These are phyloP conservation scores for Oryza officinalis DNA, from an alignment of 176 grass and related monocot genomes.

Conservation along the genomic window DNA sequence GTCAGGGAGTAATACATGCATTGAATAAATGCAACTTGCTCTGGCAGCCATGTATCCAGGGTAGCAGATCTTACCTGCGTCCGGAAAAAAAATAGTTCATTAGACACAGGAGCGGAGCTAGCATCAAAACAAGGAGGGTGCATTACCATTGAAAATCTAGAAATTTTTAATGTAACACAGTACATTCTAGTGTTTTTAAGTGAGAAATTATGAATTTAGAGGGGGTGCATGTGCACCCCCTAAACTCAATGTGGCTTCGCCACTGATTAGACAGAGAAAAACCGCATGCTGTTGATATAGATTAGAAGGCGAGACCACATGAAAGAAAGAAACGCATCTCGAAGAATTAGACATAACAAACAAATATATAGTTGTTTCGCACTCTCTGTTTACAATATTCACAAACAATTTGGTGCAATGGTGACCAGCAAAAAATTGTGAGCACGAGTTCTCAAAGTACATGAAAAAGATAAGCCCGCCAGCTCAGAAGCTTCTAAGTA, in stretches of 20 bases:
- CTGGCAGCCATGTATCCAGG: slow-evolving; percentile 96
- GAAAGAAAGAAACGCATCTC: background rate
- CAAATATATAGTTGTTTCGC: background rate
- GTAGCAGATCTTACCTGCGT: slow-evolving; percentile 92
- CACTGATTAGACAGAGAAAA: background rate
- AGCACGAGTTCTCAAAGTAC: background rate
- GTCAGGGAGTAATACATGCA: slow-evolving; percentile 46
- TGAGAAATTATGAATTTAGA: too few relatives aligned
- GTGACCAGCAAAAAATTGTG: background rate
- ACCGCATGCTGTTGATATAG: background rate
- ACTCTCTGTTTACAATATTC: background rate
- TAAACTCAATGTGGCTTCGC: too few relatives aligned
- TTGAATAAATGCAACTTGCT: slow-evolving; percentile 99
- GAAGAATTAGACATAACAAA: background rate
- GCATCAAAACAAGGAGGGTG: too few relatives aligned
- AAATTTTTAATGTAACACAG: too few relatives aligned
- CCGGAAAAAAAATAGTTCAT: slow-evolving; percentile 1
- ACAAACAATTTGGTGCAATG: slow-evolving; percentile 1
- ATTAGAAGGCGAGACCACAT: background rate
- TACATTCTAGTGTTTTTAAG: too few relatives aligned
- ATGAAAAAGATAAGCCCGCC: background rate
- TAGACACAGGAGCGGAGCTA: too few relatives aligned
- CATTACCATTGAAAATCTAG: too few relatives aligned
- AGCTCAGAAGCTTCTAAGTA: background rate
- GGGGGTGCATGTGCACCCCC: too few relatives aligned